These are phyloP conservation scores for baker's yeast (Saccharomyces cerevisiae) DNA, from an alignment of 805 yeast species.

Conservation along the genomic window DNA sequence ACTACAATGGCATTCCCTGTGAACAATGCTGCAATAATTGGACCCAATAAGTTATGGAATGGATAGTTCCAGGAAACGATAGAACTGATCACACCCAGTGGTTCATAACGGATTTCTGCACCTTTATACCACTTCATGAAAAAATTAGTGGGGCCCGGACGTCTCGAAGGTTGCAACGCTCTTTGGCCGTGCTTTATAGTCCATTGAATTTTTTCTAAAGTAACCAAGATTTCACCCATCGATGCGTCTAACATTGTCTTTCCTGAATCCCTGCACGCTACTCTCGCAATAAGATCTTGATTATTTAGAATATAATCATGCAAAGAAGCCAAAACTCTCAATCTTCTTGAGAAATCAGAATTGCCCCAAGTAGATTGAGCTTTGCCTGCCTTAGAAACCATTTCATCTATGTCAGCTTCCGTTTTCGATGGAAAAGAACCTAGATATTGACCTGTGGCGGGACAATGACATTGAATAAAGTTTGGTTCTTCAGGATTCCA, in stretches of 20 bases:
- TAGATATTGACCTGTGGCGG: slow-evolving; percentile 87
- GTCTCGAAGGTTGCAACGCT: slow-evolving; percentile 56
- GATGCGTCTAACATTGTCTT: slow-evolving; percentile 93
- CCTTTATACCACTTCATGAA: slow-evolving; percentile 76
- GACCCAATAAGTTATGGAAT: slow-evolving; percentile 88
- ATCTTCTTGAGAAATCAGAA: slow-evolving; percentile 54
- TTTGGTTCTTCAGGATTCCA: slow-evolving; percentile 54
- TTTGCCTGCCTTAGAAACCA: slow-evolving; percentile 36
- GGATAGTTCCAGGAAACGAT: slow-evolving; percentile 97
- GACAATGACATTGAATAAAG: slow-evolving; percentile 79
- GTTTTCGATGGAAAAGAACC: slow-evolving; percentile 63
- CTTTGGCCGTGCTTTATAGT: slow-evolving; percentile 72
- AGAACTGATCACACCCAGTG: slow-evolving; percentile 79
- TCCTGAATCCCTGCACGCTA: slow-evolving; percentile 95
- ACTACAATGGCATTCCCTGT: slow-evolving; percentile 88
- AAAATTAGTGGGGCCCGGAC: slow-evolving; percentile 83
- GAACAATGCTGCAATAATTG: slow-evolving; percentile 78
- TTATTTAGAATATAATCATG: slow-evolving; percentile 64
- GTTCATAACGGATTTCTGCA: slow-evolving; percentile 91
- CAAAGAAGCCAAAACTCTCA: slow-evolving; percentile 63
- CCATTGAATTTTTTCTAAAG: slow-evolving; percentile 91
- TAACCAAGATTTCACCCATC: slow-evolving; percentile 93
- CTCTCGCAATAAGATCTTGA: slow-evolving; percentile 80
- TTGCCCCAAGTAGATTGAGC: slow-evolving; percentile 31
- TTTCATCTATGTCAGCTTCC: slow-evolving; percentile 61